Evolutionary conservation across 2,329 filamentous ascomycete species (phyloP), one percentile per base, ranked within the genome.

Genomic region (Trichoderma atrobrunneum): DNA sequence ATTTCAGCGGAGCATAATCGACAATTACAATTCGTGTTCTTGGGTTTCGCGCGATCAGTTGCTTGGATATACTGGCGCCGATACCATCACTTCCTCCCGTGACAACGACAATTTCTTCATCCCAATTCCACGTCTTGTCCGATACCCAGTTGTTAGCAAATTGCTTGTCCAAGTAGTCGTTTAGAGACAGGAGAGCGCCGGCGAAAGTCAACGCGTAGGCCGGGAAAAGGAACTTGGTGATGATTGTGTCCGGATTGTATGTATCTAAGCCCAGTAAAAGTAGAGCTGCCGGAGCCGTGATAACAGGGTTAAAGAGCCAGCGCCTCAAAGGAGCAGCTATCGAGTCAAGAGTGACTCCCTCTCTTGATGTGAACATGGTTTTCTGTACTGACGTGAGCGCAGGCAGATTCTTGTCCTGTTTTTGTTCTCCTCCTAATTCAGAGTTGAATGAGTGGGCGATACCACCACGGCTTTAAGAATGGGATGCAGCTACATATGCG

Each of bases 41-140:
- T 2, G 72, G 75, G 74, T 78, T 80, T 26, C 74, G 72, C 2
- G 68, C 62, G 4, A 79, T 43, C 24, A 80, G 77, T 71, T 72
- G 76, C 73, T 78, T 74, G 56, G 76, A 77, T 60, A 83, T 75
- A 43, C 76, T 76, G 14, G 76, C 80, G 7, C 83, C 83, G 54
- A 85, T 82, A 18, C 83, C 83, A 59, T 79, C 78, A 73, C 81
- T 83, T 8, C 80, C 82, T 18, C 82, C 80, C 2, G 82, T 84
- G 7, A 84, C 77, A 1, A 84, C 74, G 1, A 83, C 80, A 16
- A 84, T 75, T 70, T 84, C 82, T 21, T 78, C 76, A n/a, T 78
- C 74, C 79, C 81, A 83, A 72, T 82, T 72, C 78, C 79, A 79
- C 18, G 70, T 64, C 6, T 43, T 32, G 26, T 74, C 73, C 5